Evolutionary conservation across 78 protist species (phyloP), one percentile per base, ranked within the genome.

Genomic region (Paratrimastix pyriformis): DNA sequence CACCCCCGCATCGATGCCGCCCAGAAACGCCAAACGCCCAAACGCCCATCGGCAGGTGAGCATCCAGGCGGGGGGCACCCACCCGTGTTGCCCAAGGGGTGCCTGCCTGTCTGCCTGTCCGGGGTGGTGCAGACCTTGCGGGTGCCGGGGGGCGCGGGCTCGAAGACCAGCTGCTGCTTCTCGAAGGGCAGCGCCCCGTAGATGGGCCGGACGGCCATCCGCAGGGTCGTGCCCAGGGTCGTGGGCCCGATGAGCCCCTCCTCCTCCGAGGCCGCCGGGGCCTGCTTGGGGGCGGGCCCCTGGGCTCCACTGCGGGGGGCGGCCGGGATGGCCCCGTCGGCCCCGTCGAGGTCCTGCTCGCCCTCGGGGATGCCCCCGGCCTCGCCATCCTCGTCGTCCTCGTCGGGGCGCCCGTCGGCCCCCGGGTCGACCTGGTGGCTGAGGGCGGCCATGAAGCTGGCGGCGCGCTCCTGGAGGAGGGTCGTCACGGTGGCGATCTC

Each of bases 361-460:
- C n/a, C n/a, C n/a, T n/a, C n/a, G n/a, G n/a, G n/a, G n/a, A n/a
- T n/a, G n/a, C n/a, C n/a, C n/a, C n/a, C n/a, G n/a, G n/a, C n/a
- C n/a, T n/a, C 11, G 33, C 71, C 0, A 1, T 3, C 40, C 75
- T 71, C 48, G 5, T 60, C 48, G 5, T 15, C 5, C 26, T 69
- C 80, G 29, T 1, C 35, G 15, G 76, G 76, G n/a, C 75, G 50
- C 38, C 66, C 45, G 15, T 43, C 50, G 73, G 71, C 69, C 45
- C 60, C 76, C 24, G 26, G 66, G 8, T 45, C 71, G 32, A 84
- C 87, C 59, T 86, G 77, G 30, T 73, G 57, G 4, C 65, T 26
- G 26, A 91, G 75, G 50, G 88, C 57, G 35, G 86, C 80, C 0
- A 87, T 74, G 62, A 83, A 84, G 40, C 88, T 21, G n/a, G 91